Evolutionary conservation across 2,329 filamentous ascomycete species (phyloP), one percentile per base, ranked within the genome.

Genomic region (Penicillium janthinellum): DNA sequence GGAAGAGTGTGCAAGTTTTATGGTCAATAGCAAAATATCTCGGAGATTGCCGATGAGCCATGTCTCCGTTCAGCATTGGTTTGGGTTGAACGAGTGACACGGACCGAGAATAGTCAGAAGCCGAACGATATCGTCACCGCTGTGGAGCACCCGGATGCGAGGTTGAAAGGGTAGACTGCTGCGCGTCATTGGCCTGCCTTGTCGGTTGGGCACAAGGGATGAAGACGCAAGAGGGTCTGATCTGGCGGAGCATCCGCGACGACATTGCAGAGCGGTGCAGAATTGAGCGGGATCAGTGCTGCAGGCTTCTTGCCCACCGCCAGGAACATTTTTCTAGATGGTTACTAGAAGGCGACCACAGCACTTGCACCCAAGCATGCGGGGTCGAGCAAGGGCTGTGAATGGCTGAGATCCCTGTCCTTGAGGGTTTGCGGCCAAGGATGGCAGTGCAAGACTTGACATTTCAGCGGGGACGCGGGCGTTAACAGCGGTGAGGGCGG

Each of bases 311-410:
- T 48, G 63, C 58, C 63, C 65, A 68, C 66, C 66, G 66, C 66
- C 61, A 65, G 66, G 62, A 60, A 66, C 63, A 58, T 67, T 62
- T 66, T 73, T 72, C 70, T 67, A 72, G 69, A 71, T 64, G 62
- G 66, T 70, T 63, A 65, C 62, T 67, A 66, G 67, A 70, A 72
- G 61, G 60, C 61, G 70, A 57, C 28, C 56, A 59, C 57, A 60
- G 53, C 58, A 63, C 61, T 64, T 51, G 59, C 59, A 65, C 58
- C 63, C 64, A 66, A 55, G 57, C 64, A 70, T 71, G 63, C 56
- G 68, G 67, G 65, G 58, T 45, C 5, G 5, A 57, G 10, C 28
- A 47, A 14, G 53, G 51, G 11, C 41, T 49, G 12, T 65, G 52
- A 67, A 17, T 67, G 65, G 66, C 28, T 25, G 14, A 8, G 20